A percentile compares a stretch with the other conserved stretches of the same genome.
phyloP scores from a whole-genome alignment of 2,329 filamentous ascomycete species.

The Colletotrichum spinosum region DNA sequence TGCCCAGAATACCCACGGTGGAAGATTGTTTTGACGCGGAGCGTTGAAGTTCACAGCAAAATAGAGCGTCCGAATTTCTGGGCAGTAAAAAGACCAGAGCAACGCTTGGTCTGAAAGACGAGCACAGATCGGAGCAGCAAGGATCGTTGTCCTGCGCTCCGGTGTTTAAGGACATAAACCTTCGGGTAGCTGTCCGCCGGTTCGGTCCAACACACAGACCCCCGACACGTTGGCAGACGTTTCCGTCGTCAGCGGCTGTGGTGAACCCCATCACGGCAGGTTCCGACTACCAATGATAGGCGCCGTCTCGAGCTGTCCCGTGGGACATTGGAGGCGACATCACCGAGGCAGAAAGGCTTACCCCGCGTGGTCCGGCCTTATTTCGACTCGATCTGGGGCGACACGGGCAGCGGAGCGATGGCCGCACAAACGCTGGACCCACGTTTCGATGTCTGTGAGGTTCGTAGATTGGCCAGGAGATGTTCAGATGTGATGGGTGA shows the following conservation, averaged over 20 bases:
- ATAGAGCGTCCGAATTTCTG: no score
- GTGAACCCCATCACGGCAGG: constrained; percentile 20
- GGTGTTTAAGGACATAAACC: constrained; percentile 13
- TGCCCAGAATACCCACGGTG: not conserved
- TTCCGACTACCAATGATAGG: constrained; percentile 16
- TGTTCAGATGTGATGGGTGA: constrained; percentile 6
- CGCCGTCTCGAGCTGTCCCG: not conserved
- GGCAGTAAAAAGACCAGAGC: not conserved
- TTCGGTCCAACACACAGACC: constrained; percentile 3
- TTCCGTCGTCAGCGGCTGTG: constrained; percentile 18
- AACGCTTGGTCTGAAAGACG: not conserved
- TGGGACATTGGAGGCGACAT: not conserved
- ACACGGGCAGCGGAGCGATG: constrained; percentile 13
- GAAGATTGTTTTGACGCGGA: not conserved
- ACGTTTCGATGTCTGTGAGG: not conserved
- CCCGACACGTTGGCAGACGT: constrained; percentile 11
- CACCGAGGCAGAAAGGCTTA: constrained; percentile 16
- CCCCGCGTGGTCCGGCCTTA: constrained; percentile 17
- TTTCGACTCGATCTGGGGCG: not conserved
- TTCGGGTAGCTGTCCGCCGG: constrained; percentile 19
- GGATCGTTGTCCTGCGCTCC: no score
- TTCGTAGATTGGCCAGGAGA: constrained; percentile 9
- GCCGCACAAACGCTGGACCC: constrained; percentile 18
- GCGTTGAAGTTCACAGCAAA: no score
- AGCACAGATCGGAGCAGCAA: no score